Conservation (phyloP, 1,139 yeast genomes). For the Yamadazyma blattariae region DNA sequence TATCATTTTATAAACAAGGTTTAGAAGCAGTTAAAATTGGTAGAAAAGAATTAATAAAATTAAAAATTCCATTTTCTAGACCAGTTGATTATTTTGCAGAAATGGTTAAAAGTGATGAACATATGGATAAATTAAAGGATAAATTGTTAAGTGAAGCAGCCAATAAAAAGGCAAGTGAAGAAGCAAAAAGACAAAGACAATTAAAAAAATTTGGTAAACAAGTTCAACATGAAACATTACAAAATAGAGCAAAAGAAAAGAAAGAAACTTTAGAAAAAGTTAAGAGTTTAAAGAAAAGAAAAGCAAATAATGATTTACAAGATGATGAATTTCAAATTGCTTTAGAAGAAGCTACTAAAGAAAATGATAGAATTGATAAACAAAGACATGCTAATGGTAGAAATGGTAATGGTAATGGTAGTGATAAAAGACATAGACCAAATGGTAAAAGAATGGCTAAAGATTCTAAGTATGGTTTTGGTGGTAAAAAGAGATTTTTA, state of each 20-base stretch:
- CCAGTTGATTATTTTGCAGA: constrained; percentile 97
- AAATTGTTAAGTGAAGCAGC: constrained; percentile 85
- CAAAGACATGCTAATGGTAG: constrained; percentile 17
- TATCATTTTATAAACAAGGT: constrained; percentile 84
- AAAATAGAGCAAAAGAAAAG: constrained; percentile 93
- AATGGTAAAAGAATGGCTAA: constrained; percentile 62
- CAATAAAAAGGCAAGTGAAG: constrained; percentile 87
- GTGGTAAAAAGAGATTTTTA: constrained; percentile 75
- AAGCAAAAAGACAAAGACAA: constrained; percentile 90
- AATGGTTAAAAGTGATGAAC: constrained; percentile 97
- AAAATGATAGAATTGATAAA: constrained; percentile 30
- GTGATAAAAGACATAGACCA: constrained; percentile 46
- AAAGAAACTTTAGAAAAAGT: constrained; percentile 87
- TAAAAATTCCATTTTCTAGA: constrained; percentile 84
- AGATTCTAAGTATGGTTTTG: constrained; percentile 59
- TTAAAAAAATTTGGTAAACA: constrained; percentile 97
- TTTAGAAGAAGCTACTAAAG: constrained; percentile 80
- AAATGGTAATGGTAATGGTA: constrained; percentile 2
- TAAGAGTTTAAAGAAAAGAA: constrained; percentile 82
- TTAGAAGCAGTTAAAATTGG: constrained; percentile 79
- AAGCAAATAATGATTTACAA: constrained; percentile 70
- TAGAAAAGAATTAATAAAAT: constrained; percentile 58
- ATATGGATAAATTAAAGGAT: constrained; percentile 89
- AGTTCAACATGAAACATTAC: constrained; percentile 91
- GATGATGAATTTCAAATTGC: constrained; percentile 70